Evolutionary conservation across 257 asterid genomes (phyloP).

Genomic region (Solanum sparsipilum): DNA sequence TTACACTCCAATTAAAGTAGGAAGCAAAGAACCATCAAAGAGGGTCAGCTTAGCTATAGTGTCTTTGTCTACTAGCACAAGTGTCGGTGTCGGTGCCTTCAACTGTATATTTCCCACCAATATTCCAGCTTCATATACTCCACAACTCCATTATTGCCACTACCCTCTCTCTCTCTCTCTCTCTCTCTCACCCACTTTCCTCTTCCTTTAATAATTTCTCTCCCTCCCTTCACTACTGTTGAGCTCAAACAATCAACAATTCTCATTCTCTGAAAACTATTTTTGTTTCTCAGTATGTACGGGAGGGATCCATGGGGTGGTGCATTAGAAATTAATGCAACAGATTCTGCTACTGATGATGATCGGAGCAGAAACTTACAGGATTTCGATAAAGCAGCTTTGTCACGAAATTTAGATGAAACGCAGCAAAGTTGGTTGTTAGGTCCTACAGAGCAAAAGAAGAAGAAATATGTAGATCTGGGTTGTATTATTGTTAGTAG

Average conservation of each 20-base stretch:
- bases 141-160: slow-evolving; percentile 10
- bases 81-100: slow-evolving; percentile 10
- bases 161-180: background rate
- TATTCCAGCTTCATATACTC: background rate
- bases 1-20: background rate
- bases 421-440: slow-evolving; percentile 98
- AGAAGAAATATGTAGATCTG: slow-evolving; percentile 95
- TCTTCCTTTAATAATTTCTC: background rate
- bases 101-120: background rate
- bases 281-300: slow-evolving; percentile 35
- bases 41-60: slow-evolving; percentile 8
- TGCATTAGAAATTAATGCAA: slow-evolving; percentile 76
- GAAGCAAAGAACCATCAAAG: background rate
- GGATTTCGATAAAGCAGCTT: slow-evolving; percentile 85
- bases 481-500: slow-evolving; percentile 87
- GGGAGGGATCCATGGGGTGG: slow-evolving; percentile 99
- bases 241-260: background rate
- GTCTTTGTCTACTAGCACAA: slow-evolving; percentile 24
- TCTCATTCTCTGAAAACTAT: too few relatives aligned
- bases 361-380: slow-evolving; percentile 84
- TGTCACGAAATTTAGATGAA: slow-evolving; percentile 86
- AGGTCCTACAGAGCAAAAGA: slow-evolving; percentile 93
- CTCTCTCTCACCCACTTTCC: background rate
- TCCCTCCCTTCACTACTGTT: background rate
- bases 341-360: slow-evolving; percentile 96